phyloP scores from a whole-genome alignment of 2,329 filamentous ascomycete species.

The Fusarium abutilonis region DNA sequence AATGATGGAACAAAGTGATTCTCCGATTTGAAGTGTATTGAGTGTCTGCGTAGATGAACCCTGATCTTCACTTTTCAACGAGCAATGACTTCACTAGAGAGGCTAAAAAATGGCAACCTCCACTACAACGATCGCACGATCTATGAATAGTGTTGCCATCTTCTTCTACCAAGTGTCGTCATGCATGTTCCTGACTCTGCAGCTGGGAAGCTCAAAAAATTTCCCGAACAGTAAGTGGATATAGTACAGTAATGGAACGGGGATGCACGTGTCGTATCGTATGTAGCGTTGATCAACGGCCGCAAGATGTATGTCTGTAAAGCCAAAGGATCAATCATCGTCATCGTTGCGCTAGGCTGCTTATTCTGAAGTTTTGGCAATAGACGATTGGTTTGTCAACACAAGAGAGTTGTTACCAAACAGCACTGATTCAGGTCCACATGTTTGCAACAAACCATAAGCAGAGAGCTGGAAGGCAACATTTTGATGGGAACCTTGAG shows the following conservation, averaged over 20 bases:
- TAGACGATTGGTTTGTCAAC: too few species aligned
- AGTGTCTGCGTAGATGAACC: not conserved
- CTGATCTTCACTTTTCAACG: not conserved
- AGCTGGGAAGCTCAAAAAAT: not conserved
- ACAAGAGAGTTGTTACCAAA: too few species aligned
- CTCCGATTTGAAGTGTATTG: not conserved
- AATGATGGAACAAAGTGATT: not conserved
- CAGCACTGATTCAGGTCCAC: not conserved
- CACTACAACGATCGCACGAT: constrained; percentile 5
- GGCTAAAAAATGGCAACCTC: not conserved
- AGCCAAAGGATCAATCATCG: not conserved
- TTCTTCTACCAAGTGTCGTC: constrained; percentile 8
- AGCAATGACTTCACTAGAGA: constrained; percentile 13
- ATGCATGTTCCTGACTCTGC: constrained; percentile 19
- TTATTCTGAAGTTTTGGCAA: not conserved
- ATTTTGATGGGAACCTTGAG: not conserved
- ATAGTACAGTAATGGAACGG: not conserved
- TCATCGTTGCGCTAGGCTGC: constrained; percentile 8
- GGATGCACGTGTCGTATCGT: not conserved
- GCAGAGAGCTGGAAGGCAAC: not conserved
- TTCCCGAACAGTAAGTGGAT: too few species aligned
- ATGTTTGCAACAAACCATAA: not conserved
- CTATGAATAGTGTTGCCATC: not conserved
- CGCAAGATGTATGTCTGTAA: not conserved
- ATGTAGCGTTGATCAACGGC: not conserved